Evolutionary conservation across 257 asterid genomes (phyloP), one percentile per base, ranked within the genome.

Genomic region (Ajuga chamaepitys): DNA sequence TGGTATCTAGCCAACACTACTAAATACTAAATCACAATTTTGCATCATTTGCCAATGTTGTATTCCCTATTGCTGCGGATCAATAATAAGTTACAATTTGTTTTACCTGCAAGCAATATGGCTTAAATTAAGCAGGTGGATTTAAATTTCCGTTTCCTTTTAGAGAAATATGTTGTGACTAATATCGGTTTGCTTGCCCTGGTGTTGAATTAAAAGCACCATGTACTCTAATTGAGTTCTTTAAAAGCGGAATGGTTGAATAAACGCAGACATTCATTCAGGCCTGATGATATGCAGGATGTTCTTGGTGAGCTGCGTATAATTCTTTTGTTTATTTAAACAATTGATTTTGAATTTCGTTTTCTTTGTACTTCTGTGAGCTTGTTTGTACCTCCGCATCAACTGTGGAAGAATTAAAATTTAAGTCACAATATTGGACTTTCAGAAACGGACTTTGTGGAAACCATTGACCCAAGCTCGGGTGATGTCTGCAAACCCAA

Each of bases 21-120:
- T 13, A 28, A 25, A 67, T 28, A 47, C 58, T 5, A n/a, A 16
- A 14, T 32, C 56, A 62, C 81, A 77, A 42, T 77, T 76, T 68
- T 67, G 80, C 73, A 34, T 42, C 2, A 35, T 28, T 42, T 22
- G 58, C 48, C n/a, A 3, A 7, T 74, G 67, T 45, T 47, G 62
- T 54, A 68, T 54, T 57, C 28, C 20, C 35, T 18, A n/a, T 32
- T 66, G 30, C 62, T 16, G 45, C 16, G 6, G 12, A 26, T 7
- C 28, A 50, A 8, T 56, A 70, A 75, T 70, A 62, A 21, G n/a
- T 1, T 22, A 42, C 24, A 9, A 13, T 45, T 32, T 62, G 35
- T 26, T 10, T 46, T 9, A 7, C 68, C 24, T 46, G 51, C 63
- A 2, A 16, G 37, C 58, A 0, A 24, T 35, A 22, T 17, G 12